Percentiles rank a stretch among this genome's conserved stretches.
phyloP scores from a whole-genome alignment of 1,284 basidiomycete species.

The Trametes hirsuta region DNA sequence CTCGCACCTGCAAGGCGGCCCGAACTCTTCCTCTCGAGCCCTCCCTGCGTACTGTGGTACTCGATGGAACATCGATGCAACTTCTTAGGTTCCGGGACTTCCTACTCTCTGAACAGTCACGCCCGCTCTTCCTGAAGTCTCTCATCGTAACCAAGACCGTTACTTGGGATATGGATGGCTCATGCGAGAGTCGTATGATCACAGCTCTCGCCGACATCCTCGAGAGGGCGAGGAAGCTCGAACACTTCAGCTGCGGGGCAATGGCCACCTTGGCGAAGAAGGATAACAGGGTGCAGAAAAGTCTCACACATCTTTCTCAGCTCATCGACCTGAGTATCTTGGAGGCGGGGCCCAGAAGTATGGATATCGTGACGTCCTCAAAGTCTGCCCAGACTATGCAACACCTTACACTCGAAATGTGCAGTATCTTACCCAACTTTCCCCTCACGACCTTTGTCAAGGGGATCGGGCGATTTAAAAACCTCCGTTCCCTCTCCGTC shows the following conservation, averaged over 20 bases:
- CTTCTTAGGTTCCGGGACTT: conserved; percentile 15
- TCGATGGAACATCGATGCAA: conserved; percentile 6
- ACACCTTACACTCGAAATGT: conserved; percentile 2
- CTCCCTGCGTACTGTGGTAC: conserved; percentile 12
- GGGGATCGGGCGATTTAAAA: not conserved
- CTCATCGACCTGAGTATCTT: conserved; percentile 3
- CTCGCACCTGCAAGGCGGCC: conserved; percentile 8
- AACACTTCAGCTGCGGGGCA: conserved; percentile 11
- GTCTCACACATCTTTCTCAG: not conserved
- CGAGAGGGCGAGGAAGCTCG: not conserved
- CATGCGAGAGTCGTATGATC: not conserved
- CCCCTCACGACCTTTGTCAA: not conserved
- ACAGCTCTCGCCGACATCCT: conserved; percentile 10
- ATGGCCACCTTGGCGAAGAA: not conserved
- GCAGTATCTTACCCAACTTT: not conserved
- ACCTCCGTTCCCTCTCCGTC: conserved; percentile 7
- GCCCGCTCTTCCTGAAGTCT: conserved; percentile 7
- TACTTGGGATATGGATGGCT: conserved; percentile 13
- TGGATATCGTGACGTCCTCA: not conserved
- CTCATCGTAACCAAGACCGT: conserved; percentile 10
- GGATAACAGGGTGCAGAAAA: not conserved
- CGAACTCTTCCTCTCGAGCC: conserved; percentile 8
- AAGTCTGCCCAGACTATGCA: conserved; percentile 1
- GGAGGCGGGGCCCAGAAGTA: not conserved
- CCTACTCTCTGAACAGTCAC: conserved; percentile 4